A percentile compares a stretch with the other conserved stretches of the same genome.
These are phyloP conservation scores for Tubosaeta brunneosetosa DNA, from an alignment of 768 basidiomycete genomes.

Conservation along the genomic window DNA sequence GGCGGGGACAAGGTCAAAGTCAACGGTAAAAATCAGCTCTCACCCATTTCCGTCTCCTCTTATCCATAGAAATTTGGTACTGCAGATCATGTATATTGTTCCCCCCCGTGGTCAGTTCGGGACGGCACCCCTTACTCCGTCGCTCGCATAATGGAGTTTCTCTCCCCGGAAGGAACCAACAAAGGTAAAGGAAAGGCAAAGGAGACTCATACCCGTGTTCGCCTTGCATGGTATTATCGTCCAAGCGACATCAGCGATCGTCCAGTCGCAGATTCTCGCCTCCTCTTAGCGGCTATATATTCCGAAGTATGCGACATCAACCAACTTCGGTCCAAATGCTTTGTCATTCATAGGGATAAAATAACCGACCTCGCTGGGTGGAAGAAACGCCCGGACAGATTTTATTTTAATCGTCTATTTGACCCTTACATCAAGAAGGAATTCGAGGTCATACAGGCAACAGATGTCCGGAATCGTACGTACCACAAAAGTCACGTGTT, in stretches of 20 bases:
- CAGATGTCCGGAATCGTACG: slow-evolving; percentile 86
- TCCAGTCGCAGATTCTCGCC: slow-evolving; percentile 82
- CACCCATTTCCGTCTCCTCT: slow-evolving; percentile 13
- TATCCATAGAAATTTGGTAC: slow-evolving; percentile 30
- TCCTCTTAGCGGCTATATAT: slow-evolving; percentile 93
- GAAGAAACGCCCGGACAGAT: slow-evolving; percentile 92
- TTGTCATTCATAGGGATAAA: slow-evolving; percentile 93
- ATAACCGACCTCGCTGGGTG: slow-evolving; percentile 88
- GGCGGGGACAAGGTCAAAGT: slow-evolving; percentile 81
- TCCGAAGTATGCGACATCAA: slow-evolving; percentile 94
- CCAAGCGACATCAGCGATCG: slow-evolving; percentile 94
- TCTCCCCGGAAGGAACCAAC: slow-evolving; percentile 70
- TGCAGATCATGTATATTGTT: slow-evolving; percentile 95
- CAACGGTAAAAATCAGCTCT: slow-evolving; percentile 58
- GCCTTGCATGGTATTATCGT: slow-evolving; percentile 95
- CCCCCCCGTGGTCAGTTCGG: slow-evolving; percentile 85
- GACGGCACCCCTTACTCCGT: slow-evolving; percentile 96
- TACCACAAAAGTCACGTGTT: slow-evolving; percentile 20
- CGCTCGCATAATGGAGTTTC: slow-evolving; percentile 94
- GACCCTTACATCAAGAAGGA: slow-evolving; percentile 98
- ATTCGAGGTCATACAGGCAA: slow-evolving; percentile 89
- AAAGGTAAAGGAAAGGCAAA: slow-evolving; percentile 64
- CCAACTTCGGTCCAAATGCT: slow-evolving; percentile 89
- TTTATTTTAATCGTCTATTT: slow-evolving; percentile 94
- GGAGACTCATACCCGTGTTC: slow-evolving; percentile 74